Evolutionary conservation across 73 alveolate species (phyloP).

Genomic region (Paramecium primaurelia): DNA sequence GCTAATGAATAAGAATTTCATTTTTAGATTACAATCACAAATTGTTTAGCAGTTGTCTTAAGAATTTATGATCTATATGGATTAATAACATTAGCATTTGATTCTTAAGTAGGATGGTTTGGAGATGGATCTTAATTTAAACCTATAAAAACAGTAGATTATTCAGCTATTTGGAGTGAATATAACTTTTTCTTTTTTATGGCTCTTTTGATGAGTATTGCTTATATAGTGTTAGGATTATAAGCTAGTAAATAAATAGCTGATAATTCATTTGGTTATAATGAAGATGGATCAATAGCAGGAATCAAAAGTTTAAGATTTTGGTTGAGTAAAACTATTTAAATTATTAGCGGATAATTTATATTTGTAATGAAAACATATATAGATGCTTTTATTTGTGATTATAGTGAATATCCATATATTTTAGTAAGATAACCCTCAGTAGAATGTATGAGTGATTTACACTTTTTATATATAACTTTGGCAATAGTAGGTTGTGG

Average conservation of each 20-base stretch:
- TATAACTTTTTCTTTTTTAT: neutral
- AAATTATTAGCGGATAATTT: neutral
- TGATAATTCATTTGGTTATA: constrained; percentile 4
- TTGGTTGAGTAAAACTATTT: neutral
- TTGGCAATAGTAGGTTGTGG: neutral
- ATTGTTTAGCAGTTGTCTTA: neutral
- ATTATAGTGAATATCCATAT: neutral
- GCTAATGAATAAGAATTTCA: neutral
- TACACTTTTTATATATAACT: neutral
- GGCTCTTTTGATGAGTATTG: neutral
- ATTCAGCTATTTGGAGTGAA: neutral
- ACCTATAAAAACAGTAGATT: neutral
- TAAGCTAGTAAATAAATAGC: neutral
- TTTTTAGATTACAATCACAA: neutral
- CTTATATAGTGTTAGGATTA: neutral
- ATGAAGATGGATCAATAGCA: neutral
- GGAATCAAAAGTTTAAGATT: neutral
- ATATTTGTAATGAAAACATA: neutral
- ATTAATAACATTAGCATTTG: neutral
- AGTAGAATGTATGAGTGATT: constrained; percentile 12
- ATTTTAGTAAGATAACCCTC: neutral
- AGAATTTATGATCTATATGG: neutral
- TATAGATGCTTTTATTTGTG: constrained; percentile 15
- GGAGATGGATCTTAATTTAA: neutral
- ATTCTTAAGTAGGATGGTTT: constrained; percentile 10